Conservation (phyloP, 1,139 yeast species). For the Nematodospora anomalae region DNA sequence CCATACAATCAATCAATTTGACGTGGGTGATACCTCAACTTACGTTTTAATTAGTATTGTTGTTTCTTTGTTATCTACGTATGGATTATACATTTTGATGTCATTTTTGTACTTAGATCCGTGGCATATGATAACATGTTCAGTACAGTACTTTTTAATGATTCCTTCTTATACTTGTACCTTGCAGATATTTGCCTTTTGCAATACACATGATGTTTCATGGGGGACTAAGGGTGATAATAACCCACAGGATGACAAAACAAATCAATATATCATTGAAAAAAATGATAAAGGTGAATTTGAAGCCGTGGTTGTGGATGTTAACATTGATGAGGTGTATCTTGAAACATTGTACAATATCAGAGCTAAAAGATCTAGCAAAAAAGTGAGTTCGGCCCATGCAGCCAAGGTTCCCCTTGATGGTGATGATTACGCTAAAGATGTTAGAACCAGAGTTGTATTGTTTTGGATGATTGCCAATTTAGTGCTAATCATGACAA, state of each 20-base stretch:
- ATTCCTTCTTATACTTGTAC: conserved; percentile 92
- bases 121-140: conserved; percentile 88
- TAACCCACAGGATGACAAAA: conserved; percentile 56
- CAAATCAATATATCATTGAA: conserved; percentile 47
- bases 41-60: conserved; percentile 73
- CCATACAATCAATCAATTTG: conserved; percentile 46
- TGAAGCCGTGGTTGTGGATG: conserved; percentile 87
- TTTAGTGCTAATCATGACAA: conserved; percentile 76
- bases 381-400: conserved; percentile 52
- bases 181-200: conserved; percentile 87
- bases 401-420: conserved; percentile 41
- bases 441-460: conserved; percentile 92
- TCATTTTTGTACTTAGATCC: conserved; percentile 86
- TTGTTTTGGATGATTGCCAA: conserved; percentile 85
- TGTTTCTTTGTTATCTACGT: conserved; percentile 85
- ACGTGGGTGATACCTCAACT: conserved; percentile 41
- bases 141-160: conserved; percentile 80
- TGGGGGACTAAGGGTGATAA: conserved; percentile 98
- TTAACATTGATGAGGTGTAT: conserved; percentile 86
- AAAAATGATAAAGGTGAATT: conserved; percentile 61
- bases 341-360: conserved; percentile 74
- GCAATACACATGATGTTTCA: conserved; percentile 93
- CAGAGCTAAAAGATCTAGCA: conserved; percentile 66
- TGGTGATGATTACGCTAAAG: conserved; percentile 90
- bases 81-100: conserved; percentile 80